Evolutionary conservation across 352 stramenopile species (phyloP), one percentile per base, ranked within the genome.

Genomic region (Phytophthora boehmeriae): DNA sequence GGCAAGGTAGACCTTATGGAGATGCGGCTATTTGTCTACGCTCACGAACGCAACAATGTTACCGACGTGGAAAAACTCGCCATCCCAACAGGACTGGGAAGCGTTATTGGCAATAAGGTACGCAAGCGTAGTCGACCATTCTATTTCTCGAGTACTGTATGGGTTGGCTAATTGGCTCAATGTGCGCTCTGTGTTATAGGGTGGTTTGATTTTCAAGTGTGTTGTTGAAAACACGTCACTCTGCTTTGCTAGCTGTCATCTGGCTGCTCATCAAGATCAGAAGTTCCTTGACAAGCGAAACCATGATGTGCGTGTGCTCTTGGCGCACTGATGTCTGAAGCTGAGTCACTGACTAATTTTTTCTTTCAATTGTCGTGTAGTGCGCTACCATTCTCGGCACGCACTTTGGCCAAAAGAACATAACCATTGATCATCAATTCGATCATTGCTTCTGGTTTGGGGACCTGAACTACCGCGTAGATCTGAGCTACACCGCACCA

Each of bases 251-350:
- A 95, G 86, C 71, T 94, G 84, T 53, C 88, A 96, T 51, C 63
- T 96, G 17, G 87, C 87, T 0, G 88, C 87, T 1, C 88, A 96
- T 23, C 83, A 94, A 54, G 83, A 90, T 43, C 80, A 91, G 59
- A 93, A 94, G 52, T 94, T 92, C 55, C 68, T 95, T 14, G 83
- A 94, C 60, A 90, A 89, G 54, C 86, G 88, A 61, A 95, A 96
- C 56, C 78, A 58, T 35, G 81, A 96, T 43, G 81, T 96, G 16
- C 38, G 38, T 44, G 14, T 6, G 13, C 13, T 16, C 19, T 44
- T 20, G 13, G 9, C 14, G 3, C 25, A 30, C 25, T 30, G 6
- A 6, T 30, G 6, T 30, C 34, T 39, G 34, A 39, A 39, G 14
- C 19, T 32, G 9, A n/a, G 46, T 34, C 25, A 30, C 25, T 30